Evolutionary conservation across 768 basidiomycete species (phyloP), one percentile per base, ranked within the genome.

Genomic region (Rhizopogon sp.): DNA sequence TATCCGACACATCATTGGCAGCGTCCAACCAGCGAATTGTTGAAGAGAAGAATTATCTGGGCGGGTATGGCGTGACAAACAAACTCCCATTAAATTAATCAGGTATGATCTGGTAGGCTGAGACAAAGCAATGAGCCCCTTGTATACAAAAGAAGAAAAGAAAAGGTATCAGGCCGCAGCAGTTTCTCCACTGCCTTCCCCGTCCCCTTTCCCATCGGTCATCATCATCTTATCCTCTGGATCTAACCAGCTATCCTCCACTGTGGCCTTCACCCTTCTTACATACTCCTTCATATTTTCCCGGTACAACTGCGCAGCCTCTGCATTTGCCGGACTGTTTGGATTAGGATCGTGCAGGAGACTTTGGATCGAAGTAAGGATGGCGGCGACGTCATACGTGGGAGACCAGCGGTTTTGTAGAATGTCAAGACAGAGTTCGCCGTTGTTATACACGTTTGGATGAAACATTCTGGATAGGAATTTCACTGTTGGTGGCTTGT

Each of bases 201-300:
- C 50, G 11, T 54, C 59, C 1, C 51, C 67, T 31, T 67, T 65
- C 6, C 39, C 60, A 37, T 72, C 73, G 43, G 76, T 72, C 46
- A 75, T 74, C 69, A 78, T 81, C 64, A 85, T 84, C 54, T 76
- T 73, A 25, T 90, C 88, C 39, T 78, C 79, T 3, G 79, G 78
- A 69, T 97, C 95, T 51, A 97, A 72, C 95, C 94, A 97, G 56
- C 90, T 93, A 68, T 92, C 88, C 73, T 97, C 95, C 31, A 97
- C 94, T 0, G 94, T 96, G 42, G 82, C 84, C 73, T 96, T 91
- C 31, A 98, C 96, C 53, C 93, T 74, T 58, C 94, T 77, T 46
- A 96, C 89, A 68, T 98, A 98, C 76, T 98, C 96, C 74, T 97
- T 98, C 90, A 95, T 94, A 66, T 97, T 97, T 68, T 98, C 96